These are phyloP conservation scores for Hibiscus tridactylites DNA, from an alignment of 345 rosid species.

Conservation along the genomic window DNA sequence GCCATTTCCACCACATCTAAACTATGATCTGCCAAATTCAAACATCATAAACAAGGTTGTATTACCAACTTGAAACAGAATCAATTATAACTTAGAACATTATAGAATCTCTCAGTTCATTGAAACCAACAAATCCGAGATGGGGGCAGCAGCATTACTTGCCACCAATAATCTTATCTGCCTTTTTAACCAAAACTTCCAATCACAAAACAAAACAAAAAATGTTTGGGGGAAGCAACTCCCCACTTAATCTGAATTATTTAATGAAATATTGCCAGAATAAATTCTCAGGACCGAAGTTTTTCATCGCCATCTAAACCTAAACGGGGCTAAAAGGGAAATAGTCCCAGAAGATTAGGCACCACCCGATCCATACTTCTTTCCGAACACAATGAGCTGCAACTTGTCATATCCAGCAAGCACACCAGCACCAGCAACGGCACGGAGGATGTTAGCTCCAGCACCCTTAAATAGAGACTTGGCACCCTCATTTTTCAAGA, in stretches of 20 bases:
- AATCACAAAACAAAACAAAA: constrained; percentile 1
- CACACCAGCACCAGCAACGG: background rate
- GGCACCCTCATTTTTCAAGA: background rate
- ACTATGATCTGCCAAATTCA: background rate
- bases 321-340: background rate
- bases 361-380: constrained; percentile 80
- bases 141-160: background rate
- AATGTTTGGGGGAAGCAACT: constrained; percentile 10
- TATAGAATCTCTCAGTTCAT: background rate
- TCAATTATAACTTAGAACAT: background rate
- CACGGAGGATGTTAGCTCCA: background rate
- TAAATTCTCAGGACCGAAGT: background rate
- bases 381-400: constrained; percentile 28
- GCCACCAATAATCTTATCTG: background rate
- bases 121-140: background rate
- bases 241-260: constrained; percentile 32
- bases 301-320: background rate
- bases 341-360: constrained; percentile 16
- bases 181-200: background rate
- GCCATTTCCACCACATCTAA: too few relatives aligned
- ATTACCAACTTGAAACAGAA: background rate
- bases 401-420: background rate
- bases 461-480: background rate
- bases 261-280: constrained; percentile 13
- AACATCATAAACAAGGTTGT: background rate